Evolutionary conservation across 345 rosid genomes (phyloP), one percentile per base, ranked within the genome.

Genomic region (Odontarrhena argentea): DNA sequence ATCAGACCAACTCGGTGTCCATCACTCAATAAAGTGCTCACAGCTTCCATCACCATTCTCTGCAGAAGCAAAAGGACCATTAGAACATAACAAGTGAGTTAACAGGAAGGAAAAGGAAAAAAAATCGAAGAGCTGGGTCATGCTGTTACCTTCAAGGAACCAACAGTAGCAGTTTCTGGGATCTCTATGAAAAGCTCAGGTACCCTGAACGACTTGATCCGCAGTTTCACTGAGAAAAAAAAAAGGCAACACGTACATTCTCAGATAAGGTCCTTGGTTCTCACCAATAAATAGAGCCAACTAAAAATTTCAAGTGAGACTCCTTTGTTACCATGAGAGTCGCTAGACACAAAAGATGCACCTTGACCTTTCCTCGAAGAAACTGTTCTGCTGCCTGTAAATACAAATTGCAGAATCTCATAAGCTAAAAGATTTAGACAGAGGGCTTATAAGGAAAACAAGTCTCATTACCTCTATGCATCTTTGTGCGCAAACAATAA

Each of bases 41-140:
- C 84, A 68, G 97, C 98, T 68, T 93, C 98, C 97, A 87, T 75
- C 62, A 90, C 98, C 67, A 85, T 80, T 79, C 92, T 84, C 98
- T 93, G 78, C 30, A 74, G 60, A 69, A 67, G 52, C 60, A 52
- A 63, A 37, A 34, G 53, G 59, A 56, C 7, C 45, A 22, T 7
- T 25, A 49, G 43, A 56, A 24, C 38, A 11, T 37, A 15, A 34
- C 1, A 35, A 18, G 48, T 32, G 40, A 61, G 30, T 62, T n/a
- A 54, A 32, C 1, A 64, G 3, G 9, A 18, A 15, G 2, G 8
- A 1, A 41, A 34, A 22, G 3, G 42, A 35, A 6, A 11, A 18
- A 4, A 2, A 55, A 47, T 0, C 4, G 25, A 9, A 46, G 58
- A 34, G 34, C 34, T 40, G 15, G 13, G 15, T 25, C 49, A 10